Base-by-base conservation (phyloP, 768 basidiomycete genomes). In the Panaeolus cyanescens region DNA sequence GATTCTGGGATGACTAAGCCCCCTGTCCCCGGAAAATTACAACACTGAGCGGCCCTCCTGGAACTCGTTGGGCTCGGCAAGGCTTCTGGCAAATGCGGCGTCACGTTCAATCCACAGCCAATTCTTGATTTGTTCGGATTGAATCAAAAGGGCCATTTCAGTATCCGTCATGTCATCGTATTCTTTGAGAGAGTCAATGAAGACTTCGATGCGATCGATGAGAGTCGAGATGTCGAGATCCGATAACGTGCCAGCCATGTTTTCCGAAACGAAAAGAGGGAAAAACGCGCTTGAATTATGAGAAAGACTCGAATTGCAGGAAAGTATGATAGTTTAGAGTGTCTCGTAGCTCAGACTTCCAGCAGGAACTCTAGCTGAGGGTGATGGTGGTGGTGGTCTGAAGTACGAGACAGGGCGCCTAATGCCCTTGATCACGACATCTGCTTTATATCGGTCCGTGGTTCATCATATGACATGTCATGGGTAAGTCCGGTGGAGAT, bases 331-430 rank as follows among this genome's bases (percentile, higher is more conserved):
- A 12, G 8, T 13, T 10, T 28, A 8, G 25, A 42, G 5, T 50
- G 45, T 50, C 45, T 50, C 45, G 45, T 50, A 25, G 45, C 17
- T 50, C 45, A 50, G 25, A 25, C 45, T 50, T 50, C 3, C 13
- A 25, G 10, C 12, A 30, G 25, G n/a, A 28, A 20, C 19, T 7
- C 15, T 28, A 25, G 3, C 15, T 9, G 45, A 13, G 25, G 25
- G 30, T 50, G 45, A 20, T 28, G 17, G 45, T 50, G 45, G 45
- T 50, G 5, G 25, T 10, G 25, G 45, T 50, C 45, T 50, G 45
- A 50, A 50, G 25, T 28, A 50, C 45, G 45, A 50, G 45, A 50
- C 45, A 50, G 45, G 25, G 45, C 45, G 45, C 25, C 45, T 50
- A 50, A 50, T 50, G 25, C 10, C 28, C 30, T 22, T 4, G 22